A percentile compares a stretch with the other conserved stretches of the same genome.
Conservation (phyloP, 768 basidiomycete genomes). For the Agrocybe praecox region DNA sequence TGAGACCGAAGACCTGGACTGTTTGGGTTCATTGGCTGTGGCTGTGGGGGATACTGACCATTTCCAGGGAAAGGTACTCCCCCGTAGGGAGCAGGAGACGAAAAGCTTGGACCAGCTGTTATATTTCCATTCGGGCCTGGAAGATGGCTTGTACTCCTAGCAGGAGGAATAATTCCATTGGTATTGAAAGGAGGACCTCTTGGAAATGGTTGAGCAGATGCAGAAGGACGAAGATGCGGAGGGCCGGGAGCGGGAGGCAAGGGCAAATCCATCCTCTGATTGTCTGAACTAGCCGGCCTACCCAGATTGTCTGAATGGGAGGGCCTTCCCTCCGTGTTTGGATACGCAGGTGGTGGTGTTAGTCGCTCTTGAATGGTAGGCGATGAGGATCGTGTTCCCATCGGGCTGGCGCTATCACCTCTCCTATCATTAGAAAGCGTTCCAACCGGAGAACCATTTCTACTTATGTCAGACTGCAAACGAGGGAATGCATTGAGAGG, state of each 20-base stretch:
- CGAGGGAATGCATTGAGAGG: constrained; percentile 37
- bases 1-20: constrained; percentile 17
- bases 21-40: constrained; percentile 17
- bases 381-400: constrained; percentile 14
- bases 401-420: constrained; percentile 13
- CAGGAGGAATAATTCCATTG: constrained; percentile 36
- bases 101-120: constrained; percentile 23
- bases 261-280: constrained; percentile 7
- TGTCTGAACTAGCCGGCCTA: constrained; percentile 4
- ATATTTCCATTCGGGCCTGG: constrained; percentile 21
- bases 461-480: constrained; percentile 11
- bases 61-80: constrained; percentile 14
- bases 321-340: constrained; percentile 15
- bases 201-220: constrained; percentile 34
- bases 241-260: constrained; percentile 10
- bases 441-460: constrained; percentile 8
- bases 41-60: background rate
- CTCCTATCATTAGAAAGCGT: constrained; percentile 1
- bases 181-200: constrained; percentile 31
- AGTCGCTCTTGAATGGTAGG: constrained; percentile 9
- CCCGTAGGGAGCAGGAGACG: constrained; percentile 21
- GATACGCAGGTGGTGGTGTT: constrained; percentile 18
- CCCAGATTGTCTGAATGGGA: constrained; percentile 9
- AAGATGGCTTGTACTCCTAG: constrained; percentile 37
- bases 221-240: constrained; percentile 22